Evolutionary conservation across 257 asterid species (phyloP), one percentile per base, ranked within the genome.

Genomic region (Plantago elongata): DNA sequence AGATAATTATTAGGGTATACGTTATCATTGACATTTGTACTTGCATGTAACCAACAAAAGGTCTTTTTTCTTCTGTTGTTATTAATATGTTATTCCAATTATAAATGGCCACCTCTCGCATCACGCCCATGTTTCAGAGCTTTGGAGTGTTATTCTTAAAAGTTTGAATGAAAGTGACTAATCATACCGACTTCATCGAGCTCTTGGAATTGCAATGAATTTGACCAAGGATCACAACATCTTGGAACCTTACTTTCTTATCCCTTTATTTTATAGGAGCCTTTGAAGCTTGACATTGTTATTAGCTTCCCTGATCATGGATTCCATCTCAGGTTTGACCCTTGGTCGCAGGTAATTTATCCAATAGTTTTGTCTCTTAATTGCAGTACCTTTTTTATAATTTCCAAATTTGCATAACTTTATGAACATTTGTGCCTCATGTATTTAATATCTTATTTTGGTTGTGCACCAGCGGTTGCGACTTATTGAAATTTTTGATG

Each of bases 251-350:
- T 66, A 66, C 64, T 54, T 62, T 11, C 12, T 58, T 45, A 18
- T 66, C 15, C 86, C 64, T 54, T 62, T 11, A 11, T 58, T 45
- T 18, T 66, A 13, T 84, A 88, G 96, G 97, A 86, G 51, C 97
- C 95, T 37, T 57, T 89, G 65, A 84, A 79, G 60, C 89, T 89
- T 18, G 97, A 89, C 62, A 76, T 82, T 49, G 97, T 89, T 63
- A 86, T 89, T 60, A 89, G 91, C 83, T 89, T 89, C 73, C 95
- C 97, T 3, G 94, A 89, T 65, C 90, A 89, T 74, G 97, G 97
- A 5, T 89, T 89, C 68, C 97, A 89, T 77, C 83, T 89, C 10
- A 81, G 97, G 60, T 89, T 89, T 67, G 90, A 89, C 72, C 95
- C 97, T 60, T 84, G 94, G 91, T 82, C 97, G 44, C 95, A 89